Evolutionary conservation across 108 stramenopile species (phyloP).

Genomic region (Schizochytrium sp.): DNA sequence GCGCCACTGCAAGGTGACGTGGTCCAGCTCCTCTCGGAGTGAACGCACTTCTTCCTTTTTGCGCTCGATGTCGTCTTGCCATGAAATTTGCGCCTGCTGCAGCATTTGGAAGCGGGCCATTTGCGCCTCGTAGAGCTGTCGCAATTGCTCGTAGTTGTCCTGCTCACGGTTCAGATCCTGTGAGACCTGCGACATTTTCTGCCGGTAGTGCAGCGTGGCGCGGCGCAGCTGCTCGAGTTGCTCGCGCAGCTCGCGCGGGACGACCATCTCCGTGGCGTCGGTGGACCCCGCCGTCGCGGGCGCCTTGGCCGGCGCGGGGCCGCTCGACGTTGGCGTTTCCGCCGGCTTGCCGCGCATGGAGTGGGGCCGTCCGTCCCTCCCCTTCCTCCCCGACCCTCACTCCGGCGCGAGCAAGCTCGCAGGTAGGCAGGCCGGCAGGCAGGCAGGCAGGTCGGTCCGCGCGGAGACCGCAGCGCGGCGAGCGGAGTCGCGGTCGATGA

Average conservation of each 20-base stretch:
- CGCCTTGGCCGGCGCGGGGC: too few relatives aligned
- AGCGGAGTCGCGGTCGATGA: too few relatives aligned
- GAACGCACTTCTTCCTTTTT: slow-evolving; percentile 5
- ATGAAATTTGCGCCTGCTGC: neutral
- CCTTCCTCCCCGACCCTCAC: too few relatives aligned
- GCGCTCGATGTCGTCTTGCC: neutral
- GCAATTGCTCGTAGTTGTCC: neutral
- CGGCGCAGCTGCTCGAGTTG: slow-evolving; percentile 12
- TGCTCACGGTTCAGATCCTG: neutral
- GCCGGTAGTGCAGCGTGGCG: neutral
- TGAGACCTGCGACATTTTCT: neutral
- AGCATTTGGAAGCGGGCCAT: neutral
- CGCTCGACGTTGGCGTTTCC: too few relatives aligned
- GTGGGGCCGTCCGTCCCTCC: too few relatives aligned
- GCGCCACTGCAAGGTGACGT: neutral
- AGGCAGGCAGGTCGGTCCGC: too few relatives aligned
- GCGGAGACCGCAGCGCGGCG: too few relatives aligned
- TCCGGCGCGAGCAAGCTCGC: too few relatives aligned
- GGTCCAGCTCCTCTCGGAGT: neutral
- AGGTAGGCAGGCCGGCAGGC: too few relatives aligned
- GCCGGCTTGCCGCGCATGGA: too few relatives aligned
- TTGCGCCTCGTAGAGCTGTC: neutral
- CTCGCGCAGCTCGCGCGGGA: neutral
- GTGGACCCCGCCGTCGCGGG: too few relatives aligned
- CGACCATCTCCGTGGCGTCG: neutral